Evolutionary conservation across 2,329 filamentous ascomycete genomes (phyloP).

Genomic region (Ophidiomyces ophidiicola): DNA sequence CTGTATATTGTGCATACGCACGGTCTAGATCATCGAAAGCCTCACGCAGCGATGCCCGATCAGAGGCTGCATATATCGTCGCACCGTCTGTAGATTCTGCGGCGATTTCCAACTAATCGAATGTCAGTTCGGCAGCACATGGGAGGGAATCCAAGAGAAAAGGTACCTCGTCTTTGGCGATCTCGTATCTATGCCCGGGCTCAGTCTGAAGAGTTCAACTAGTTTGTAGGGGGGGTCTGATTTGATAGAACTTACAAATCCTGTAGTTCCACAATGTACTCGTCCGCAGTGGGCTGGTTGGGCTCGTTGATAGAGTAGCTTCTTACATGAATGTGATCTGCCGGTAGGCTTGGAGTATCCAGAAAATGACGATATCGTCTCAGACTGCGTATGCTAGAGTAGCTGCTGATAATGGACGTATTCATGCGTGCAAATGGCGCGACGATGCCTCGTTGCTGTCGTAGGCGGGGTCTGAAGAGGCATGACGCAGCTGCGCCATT

Average conservation of each 20-base stretch:
- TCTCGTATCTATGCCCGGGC: conserved; percentile 28
- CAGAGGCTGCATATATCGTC: conserved; percentile 36
- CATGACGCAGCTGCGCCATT: no score
- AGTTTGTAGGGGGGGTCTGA: background rate
- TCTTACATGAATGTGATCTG: no score
- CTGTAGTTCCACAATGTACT: conserved; percentile 15
- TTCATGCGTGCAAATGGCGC: no score
- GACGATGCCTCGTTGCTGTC: no score
- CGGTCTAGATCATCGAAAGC: conserved; percentile 31
- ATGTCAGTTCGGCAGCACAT: background rate
- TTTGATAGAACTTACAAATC: conserved; percentile 13
- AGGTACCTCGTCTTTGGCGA: conserved; percentile 33
- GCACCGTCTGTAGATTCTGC: conserved; percentile 35
- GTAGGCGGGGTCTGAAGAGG: no score
- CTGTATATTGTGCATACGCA: conserved; percentile 28
- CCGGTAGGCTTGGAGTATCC: no score
- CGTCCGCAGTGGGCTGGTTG: conserved; percentile 9
- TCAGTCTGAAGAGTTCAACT: background rate
- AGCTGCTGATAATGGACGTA: no score
- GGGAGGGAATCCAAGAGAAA: background rate
- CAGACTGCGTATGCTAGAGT: no score
- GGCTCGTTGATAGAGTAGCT: conserved; percentile 1
- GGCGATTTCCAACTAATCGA: conserved; percentile 34
- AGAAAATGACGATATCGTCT: no score
- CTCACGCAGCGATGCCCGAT: conserved; percentile 36